Evolutionary conservation across 2,329 filamentous ascomycete genomes (phyloP).

Genomic region (Lecanicillium sp.): DNA sequence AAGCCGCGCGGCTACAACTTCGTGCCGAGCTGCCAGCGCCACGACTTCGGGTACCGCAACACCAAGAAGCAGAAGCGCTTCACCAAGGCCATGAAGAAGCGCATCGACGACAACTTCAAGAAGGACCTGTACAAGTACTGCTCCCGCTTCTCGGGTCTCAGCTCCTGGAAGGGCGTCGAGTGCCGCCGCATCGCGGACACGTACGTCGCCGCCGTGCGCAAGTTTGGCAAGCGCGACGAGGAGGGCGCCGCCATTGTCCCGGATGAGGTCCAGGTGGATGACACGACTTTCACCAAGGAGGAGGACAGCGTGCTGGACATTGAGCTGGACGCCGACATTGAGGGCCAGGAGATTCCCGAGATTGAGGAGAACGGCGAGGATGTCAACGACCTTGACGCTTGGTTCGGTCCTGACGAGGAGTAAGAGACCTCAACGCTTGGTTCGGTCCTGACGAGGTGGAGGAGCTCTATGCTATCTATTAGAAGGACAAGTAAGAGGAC

Average conservation of each 20-base stretch:
- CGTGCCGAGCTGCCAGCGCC: constrained; percentile 19
- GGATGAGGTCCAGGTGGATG: not conserved
- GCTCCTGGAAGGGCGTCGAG: constrained; percentile 12
- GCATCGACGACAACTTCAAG: constrained; percentile 37
- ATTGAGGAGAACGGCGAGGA: not conserved
- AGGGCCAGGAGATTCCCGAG: constrained; percentile 2
- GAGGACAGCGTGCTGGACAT: constrained; percentile 1
- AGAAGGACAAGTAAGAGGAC: too few relatives aligned
- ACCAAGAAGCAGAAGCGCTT: constrained; percentile 33
- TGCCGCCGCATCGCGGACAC: constrained; percentile 18
- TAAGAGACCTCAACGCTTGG: too few relatives aligned
- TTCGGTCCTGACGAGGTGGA: too few relatives aligned
- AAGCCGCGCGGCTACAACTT: constrained; percentile 34
- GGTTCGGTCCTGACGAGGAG: not conserved
- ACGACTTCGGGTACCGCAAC: constrained; percentile 24
- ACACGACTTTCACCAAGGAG: not conserved
- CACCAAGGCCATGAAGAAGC: constrained; percentile 25
- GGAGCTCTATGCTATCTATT: too few relatives aligned
- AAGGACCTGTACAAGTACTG: constrained; percentile 24
- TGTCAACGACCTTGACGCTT: constrained; percentile 13
- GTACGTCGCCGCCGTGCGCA: constrained; percentile 19
- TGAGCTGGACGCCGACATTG: constrained; percentile 3
- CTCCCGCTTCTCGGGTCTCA: constrained; percentile 6
- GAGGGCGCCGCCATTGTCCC: not conserved
- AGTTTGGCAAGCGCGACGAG: constrained; percentile 14